Evolutionary conservation across 257 asterid genomes (phyloP).

Genomic region (Capsicum pubescens): DNA sequence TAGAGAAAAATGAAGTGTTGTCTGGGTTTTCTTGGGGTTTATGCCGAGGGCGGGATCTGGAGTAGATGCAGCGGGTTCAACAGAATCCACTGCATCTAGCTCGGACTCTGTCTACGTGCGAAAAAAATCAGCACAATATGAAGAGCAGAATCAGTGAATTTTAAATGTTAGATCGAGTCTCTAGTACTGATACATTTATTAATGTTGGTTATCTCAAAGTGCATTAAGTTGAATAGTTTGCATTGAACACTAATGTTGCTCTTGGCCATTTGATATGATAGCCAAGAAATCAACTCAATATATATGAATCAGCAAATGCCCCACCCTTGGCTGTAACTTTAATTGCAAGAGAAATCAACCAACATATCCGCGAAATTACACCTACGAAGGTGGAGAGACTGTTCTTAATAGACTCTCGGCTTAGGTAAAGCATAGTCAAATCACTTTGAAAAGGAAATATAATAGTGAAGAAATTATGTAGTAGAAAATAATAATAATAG

Average conservation of each 20-base stretch:
- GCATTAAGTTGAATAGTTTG: background rate
- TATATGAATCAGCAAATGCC: background rate
- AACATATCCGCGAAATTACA: background rate
- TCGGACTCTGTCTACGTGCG: background rate
- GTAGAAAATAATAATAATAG: background rate
- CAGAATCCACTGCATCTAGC: background rate
- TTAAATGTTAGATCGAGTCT: background rate
- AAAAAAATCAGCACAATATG: background rate
- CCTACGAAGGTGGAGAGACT: too few relatives aligned
- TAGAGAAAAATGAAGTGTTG: background rate
- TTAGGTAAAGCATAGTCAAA: background rate
- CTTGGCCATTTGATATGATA: background rate
- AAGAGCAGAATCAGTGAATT: background rate
- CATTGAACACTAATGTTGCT: background rate
- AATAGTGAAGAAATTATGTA: background rate
- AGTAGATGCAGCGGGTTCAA: background rate
- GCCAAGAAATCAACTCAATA: too few relatives aligned
- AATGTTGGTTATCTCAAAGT: background rate
- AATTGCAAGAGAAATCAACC: background rate
- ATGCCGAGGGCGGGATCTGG: background rate
- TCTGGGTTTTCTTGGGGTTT: background rate
- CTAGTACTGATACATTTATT: background rate
- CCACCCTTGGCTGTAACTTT: background rate
- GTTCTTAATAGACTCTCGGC: background rate
- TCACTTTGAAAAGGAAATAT: background rate